Evolutionary conservation across 139 green algal species (phyloP).

Genomic region (Monoraphidium neglectum): DNA sequence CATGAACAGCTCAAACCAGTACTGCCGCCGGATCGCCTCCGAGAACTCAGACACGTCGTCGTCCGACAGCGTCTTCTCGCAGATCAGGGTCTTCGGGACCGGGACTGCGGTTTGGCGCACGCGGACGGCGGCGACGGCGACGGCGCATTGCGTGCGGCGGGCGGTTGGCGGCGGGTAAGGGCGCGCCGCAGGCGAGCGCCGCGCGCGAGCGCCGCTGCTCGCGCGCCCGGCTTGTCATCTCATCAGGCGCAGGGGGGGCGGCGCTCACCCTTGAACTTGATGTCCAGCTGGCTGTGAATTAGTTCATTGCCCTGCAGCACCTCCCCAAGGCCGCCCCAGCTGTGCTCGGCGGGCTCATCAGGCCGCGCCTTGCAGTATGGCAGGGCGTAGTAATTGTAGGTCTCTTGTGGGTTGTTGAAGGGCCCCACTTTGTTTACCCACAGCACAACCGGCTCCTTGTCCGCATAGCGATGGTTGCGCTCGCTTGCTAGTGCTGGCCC

Average conservation of each 20-base stretch:
- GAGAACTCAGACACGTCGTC: slow-evolving; percentile 68
- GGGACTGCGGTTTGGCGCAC: slow-evolving; percentile 33
- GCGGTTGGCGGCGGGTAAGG: no score
- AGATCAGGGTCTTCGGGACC: slow-evolving; percentile 80
- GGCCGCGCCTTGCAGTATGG: slow-evolving; percentile 86
- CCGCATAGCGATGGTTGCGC: slow-evolving; percentile 32
- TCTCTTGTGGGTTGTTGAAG: slow-evolving; percentile 97
- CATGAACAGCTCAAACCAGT: slow-evolving; percentile 95
- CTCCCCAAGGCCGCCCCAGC: slow-evolving; percentile 94
- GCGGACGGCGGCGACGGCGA: no score
- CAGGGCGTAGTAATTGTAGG: slow-evolving; percentile 97
- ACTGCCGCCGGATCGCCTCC: slow-evolving; percentile 72
- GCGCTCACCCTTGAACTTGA: slow-evolving; percentile 78
- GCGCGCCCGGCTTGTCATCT: neutral
- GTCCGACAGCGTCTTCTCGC: slow-evolving; percentile 63
- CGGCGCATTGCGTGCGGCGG: no score
- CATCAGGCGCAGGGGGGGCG: neutral
- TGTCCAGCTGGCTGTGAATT: slow-evolving; percentile 88
- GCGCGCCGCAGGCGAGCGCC: neutral
- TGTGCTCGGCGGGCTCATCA: slow-evolving; percentile 67
- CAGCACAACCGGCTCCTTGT: slow-evolving; percentile 38
- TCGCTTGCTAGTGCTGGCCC: slow-evolving; percentile 4
- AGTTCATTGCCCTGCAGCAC: slow-evolving; percentile 97
- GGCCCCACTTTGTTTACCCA: slow-evolving; percentile 98
- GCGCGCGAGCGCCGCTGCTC: neutral